Base-by-base conservation (phyloP, 768 basidiomycete species). In the Serpula lacrymans region DNA sequence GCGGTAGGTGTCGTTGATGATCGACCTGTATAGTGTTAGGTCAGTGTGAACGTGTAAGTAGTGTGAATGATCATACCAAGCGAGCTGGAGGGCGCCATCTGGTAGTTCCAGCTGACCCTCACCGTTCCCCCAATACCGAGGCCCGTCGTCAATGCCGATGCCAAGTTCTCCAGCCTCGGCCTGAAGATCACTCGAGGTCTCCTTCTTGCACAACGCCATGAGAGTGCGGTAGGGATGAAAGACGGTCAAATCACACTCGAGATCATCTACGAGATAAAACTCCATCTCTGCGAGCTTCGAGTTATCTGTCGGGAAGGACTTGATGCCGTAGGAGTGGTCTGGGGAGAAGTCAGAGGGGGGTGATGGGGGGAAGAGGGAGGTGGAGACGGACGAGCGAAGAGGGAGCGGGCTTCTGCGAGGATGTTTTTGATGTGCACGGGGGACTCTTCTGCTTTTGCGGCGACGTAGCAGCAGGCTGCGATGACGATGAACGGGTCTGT, bases 251-350 rank as follows among this genome's bases (percentile, higher is more conserved):
- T 98, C 91, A 54, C 95, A 97, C 60, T 96, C 93, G 20, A 98
- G 77, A 58, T 99, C 94, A 55, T 91, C 91, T 17, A 99, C 84
- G 8, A 98, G 81, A 66, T 95, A 98, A 67, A 98, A 98, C 59
- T 98, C 95, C 94, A 97, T 97, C 61, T 99, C 96, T 3, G 94
- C 96, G 11, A 99, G 70, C 55, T 91, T 93, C 9, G 85, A 78
- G 53, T 94, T 87, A 57, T 96, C 93, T 0, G 85, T 76, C 0
- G 88, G 80, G 55, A 96, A 95, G n/a, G 75, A 64, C 55, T 87
- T 84, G 57, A 86, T 70, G 4, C 74, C 78, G 53, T 88, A 88
- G 14, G 79, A 81, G 39, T 82, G 78, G 39, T 74, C 77, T 81
- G 37, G 12, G 23, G 32, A n/a, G 1, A 32, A 20, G 5, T 39